These are phyloP conservation scores for Styphnolobium japonicum DNA, from an alignment of 306 rosid genomes.

Conservation along the genomic window DNA sequence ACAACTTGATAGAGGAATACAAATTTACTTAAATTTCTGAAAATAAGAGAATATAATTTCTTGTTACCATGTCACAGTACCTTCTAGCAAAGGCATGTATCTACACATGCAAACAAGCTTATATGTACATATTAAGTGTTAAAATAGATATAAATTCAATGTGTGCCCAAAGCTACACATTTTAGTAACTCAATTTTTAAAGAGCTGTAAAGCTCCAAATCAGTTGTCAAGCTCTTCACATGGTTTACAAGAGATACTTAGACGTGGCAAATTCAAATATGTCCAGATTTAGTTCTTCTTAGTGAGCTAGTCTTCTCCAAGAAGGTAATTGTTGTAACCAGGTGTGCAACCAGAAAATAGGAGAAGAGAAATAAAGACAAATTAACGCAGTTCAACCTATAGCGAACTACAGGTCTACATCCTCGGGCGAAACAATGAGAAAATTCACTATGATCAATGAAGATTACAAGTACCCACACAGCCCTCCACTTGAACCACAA, in stretches of 20 bases:
- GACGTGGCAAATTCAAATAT: neutral
- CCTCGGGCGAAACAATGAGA: too few relatives aligned
- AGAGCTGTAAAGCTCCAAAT: neutral
- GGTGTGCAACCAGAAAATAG: too few relatives aligned
- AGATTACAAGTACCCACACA: too few relatives aligned
- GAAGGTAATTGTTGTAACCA: neutral
- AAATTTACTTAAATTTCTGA: neutral
- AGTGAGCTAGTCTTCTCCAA: neutral
- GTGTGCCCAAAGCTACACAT: neutral
- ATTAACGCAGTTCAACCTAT: too few relatives aligned
- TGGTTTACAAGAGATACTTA: neutral
- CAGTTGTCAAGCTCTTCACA: neutral
- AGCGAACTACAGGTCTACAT: too few relatives aligned
- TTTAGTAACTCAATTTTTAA: neutral
- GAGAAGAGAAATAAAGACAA: too few relatives aligned
- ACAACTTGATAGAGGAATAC: neutral
- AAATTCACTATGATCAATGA: too few relatives aligned
- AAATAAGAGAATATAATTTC: neutral
- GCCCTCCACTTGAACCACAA: too few relatives aligned
- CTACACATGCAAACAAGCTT: neutral
- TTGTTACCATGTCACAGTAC: neutral
- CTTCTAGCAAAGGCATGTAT: neutral
- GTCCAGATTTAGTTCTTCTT: neutral
- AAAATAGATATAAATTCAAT: neutral
- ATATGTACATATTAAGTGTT: neutral